A percentile compares a stretch with the other conserved stretches of the same genome.
phyloP scores from a whole-genome alignment of 352 stramenopile genomes.

The Sclerospora graminicola region DNA sequence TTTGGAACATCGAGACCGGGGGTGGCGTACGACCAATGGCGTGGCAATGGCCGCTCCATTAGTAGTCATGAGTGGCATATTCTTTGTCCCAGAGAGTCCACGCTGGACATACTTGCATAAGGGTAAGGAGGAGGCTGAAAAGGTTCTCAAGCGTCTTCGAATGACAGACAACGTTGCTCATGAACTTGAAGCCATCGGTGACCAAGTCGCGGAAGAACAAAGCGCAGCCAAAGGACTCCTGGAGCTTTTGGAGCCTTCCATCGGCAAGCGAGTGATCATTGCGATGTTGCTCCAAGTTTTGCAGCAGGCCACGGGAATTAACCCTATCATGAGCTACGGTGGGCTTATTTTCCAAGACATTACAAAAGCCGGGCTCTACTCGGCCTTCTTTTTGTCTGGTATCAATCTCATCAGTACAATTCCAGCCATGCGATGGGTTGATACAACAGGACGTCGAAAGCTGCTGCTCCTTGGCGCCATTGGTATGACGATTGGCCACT shows the following conservation, averaged over 20 bases:
- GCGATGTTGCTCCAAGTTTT: constrained; percentile 27
- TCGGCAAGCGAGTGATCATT: constrained; percentile 21
- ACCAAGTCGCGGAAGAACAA: constrained; percentile 21
- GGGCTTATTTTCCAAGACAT: constrained; percentile 24
- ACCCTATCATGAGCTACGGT: constrained; percentile 21
- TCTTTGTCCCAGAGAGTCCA: constrained; percentile 36
- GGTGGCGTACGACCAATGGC: constrained; percentile 31
- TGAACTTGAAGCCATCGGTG: constrained; percentile 24
- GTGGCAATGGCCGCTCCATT: constrained; percentile 22
- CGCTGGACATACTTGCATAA: constrained; percentile 40
- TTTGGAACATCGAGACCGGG: constrained; percentile 14
- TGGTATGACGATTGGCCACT: constrained; percentile 3
- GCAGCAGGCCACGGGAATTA: constrained; percentile 28
- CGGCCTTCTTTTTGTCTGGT: constrained; percentile 6
- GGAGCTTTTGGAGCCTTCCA: constrained; percentile 20
- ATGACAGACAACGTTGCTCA: constrained; percentile 15
- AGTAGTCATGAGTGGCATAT: constrained; percentile 29
- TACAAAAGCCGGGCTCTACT: constrained; percentile 16
- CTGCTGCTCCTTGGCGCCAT: constrained; percentile 5
- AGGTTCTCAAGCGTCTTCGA: constrained; percentile 19
- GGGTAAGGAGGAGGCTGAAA: constrained; percentile 27
- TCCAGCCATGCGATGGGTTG: constrained; percentile 4
- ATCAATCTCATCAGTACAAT: constrained; percentile 7
- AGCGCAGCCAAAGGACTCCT: constrained; percentile 6
- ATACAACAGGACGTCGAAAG: constrained; percentile 1